Evolutionary conservation across 2,329 filamentous ascomycete genomes (phyloP).

Genomic region (Pseudocercospora ulei): DNA sequence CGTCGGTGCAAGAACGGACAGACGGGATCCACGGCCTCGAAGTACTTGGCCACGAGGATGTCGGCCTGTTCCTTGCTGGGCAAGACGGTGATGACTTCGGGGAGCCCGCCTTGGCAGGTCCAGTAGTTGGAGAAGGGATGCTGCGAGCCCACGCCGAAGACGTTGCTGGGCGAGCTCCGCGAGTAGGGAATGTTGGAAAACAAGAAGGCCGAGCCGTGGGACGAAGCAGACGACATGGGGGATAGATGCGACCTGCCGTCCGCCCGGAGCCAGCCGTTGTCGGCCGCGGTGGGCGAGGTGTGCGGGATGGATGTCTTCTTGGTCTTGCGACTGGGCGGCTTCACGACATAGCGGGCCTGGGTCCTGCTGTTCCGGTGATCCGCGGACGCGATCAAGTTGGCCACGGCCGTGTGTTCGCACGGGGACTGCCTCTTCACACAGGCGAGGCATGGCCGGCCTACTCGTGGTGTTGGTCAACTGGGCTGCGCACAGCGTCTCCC

Average conservation of each 20-base stretch:
- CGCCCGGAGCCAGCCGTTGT: conserved; percentile 28
- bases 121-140: conserved; percentile 78
- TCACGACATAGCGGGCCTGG: conserved; percentile 31
- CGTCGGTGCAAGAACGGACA: conserved; percentile 71
- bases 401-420: conserved; percentile 66
- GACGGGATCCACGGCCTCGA: conserved; percentile 60
- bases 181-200: conserved; percentile 66
- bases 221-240: conserved; percentile 11
- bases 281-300: conserved; percentile 24
- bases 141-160: conserved; percentile 70
- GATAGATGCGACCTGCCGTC: conserved; percentile 22
- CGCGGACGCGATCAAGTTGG: conserved; percentile 54
- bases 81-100: conserved; percentile 64
- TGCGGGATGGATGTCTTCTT: conserved; percentile 25
- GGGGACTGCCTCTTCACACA: conserved; percentile 67
- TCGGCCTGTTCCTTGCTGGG: conserved; percentile 68
- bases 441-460: conserved; percentile 49
- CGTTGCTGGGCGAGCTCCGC: conserved; percentile 57
- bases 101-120: conserved; percentile 65
- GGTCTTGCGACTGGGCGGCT: conserved; percentile 32
- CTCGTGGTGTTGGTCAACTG: neutral
- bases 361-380: conserved; percentile 38
- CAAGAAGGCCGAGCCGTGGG: conserved; percentile 40
- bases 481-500: neutral
- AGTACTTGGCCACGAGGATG: conserved; percentile 50